Base-by-base conservation (phyloP, 2,329 filamentous ascomycete species). In the Myriosclerotinia scirpicola region DNA sequence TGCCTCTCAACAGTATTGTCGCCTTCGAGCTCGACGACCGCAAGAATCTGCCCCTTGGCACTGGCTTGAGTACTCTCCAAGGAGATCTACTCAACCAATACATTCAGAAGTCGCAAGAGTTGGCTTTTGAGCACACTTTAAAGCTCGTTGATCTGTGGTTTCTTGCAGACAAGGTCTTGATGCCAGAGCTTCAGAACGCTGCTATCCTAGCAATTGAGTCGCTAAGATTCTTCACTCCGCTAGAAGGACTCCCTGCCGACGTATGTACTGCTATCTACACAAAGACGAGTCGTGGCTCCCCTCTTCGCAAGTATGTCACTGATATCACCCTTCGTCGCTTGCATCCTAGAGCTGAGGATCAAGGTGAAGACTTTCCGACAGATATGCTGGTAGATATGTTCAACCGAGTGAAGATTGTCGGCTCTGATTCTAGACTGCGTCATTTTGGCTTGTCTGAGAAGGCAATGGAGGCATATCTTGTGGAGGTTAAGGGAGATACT, bases 131-230 rank as follows among this genome's bases (percentile, higher is more conserved):
- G 6, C 53, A 64, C 5, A 40, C 54, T 3, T 48, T 12, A 4
- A 46, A 64, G 42, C 44, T 58, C 5, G 50, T 64, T 12, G 53
- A 64, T 8, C 54, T 64, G 5, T 64, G 62, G 62, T 44, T 64
- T 6, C 30, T 64, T 1, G 53, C 42, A 0, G 62, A 64, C 17
- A 64, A 58, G 5, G n/a, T 64, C 6, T 15, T 64, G 6, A 64
- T 64, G 42, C 53, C 26, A 3, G 17, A 30, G 30, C 42, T 64
- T 3, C 53, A 64, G 30, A 64, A 64, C 8, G 11, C 34, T 2
- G 53, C 34, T 11, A 48, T 64, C 9, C 26, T 38, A 9, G 42
- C 53, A 4, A 64, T 64, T 11, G 53, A 58, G 8, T 3, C 46
- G 15, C 44, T 60, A 4, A 30, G 56, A 0, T 60, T 60, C 20